Percentiles rank a stretch among this genome's conserved stretches.
Conservation (phyloP, 2,329 filamentous ascomycete species). For the Curvularia verruculosa region DNA sequence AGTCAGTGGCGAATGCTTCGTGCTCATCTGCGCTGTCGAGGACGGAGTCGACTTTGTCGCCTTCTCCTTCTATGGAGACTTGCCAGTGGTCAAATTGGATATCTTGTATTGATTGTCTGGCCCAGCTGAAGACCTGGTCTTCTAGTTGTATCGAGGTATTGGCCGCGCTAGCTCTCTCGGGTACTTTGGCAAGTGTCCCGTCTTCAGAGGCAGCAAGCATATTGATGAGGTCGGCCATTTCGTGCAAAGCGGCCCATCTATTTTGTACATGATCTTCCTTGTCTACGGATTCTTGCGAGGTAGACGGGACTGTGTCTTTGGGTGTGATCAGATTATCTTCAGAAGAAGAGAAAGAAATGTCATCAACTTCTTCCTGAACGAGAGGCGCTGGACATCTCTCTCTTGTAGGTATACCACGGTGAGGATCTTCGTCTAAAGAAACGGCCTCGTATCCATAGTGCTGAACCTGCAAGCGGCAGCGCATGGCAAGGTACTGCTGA, state of each 20-base stretch:
- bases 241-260: neutral
- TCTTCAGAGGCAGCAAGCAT: neutral
- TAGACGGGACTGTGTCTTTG: neutral
- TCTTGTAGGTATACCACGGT: constrained; percentile 6
- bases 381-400: neutral
- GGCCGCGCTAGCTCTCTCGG: no score
- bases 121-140: neutral
- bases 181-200: neutral
- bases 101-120: neutral
- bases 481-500: constrained; percentile 8
- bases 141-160: neutral
- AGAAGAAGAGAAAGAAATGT: neutral
- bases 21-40: neutral
- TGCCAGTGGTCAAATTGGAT: neutral
- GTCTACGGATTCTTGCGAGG: neutral
- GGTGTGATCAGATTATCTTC: neutral
- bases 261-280: no score
- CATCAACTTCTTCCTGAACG: neutral
- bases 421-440: neutral
- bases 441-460: constrained; percentile 8
- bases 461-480: neutral
- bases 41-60: neutral
- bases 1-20: no score
- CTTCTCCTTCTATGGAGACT: neutral
- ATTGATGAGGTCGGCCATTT: neutral